Base-by-base conservation (phyloP, 2,329 filamentous ascomycete genomes). In the Penicillium expansum region DNA sequence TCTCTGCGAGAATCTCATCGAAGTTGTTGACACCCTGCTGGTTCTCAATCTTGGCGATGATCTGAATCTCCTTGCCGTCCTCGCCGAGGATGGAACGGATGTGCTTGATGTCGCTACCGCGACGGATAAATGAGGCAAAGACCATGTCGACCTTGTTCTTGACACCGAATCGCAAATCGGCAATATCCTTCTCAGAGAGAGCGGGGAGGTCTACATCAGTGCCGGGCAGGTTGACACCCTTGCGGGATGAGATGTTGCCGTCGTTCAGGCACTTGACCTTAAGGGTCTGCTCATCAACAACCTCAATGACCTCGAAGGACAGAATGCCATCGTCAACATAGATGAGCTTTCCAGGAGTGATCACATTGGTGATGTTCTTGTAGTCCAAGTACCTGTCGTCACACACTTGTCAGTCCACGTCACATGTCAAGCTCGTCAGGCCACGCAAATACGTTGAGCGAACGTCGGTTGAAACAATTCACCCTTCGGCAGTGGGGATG, bases 41-140 rank as follows among this genome's bases (percentile, higher is more conserved):
- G 84, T 99, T 99, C 86, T 99, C 94, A 68, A 99, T 96, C 89
- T 99, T 99, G 85, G 94, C 90, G 76, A 99, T 97, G 81, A 99
- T 96, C 83, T 99, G 93, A 72, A 99, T 97, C 77, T 96, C 88
- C 80, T 90, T 91, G 78, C 94, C 94, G 43, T 95, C 89, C 72
- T 91, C 85, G 62, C 94, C 94, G 51, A 99, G 87, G 61, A 97
- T 89, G 65, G 89, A 84, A 67, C 94, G 93, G 77, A 99, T 99
- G 71, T 92, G 86, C 67, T 83, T 85, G 82, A 99, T 96, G 76
- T 99, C 94, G 74, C 92, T 88, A 58, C 89, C 93, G 60, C 90
- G 89, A 69, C 94, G 93, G 78, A 99, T 99, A 77, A 99, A 99
- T 0, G 92, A 97, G 61, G 94, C 94, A 74, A 99, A 99, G 70